These are phyloP conservation scores for Globisporangium megalacanthum DNA, from an alignment of 352 stramenopile species.

Conservation along the genomic window DNA sequence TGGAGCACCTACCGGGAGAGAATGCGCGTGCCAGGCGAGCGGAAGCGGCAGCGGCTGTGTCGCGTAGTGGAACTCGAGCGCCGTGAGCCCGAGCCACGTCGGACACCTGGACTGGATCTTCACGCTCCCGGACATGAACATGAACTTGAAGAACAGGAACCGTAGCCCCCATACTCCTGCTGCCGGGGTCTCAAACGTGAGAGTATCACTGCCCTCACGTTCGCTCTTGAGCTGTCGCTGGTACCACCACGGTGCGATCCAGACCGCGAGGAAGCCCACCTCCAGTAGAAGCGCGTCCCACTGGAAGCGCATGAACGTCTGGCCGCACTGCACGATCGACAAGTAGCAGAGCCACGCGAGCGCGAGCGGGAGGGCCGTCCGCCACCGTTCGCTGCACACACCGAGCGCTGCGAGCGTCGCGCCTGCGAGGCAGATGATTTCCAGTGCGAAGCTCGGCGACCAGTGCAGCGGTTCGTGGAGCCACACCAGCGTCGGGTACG, in stretches of 20 bases:
- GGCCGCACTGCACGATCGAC: constrained; percentile 67
- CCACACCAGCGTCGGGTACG: constrained; percentile 54
- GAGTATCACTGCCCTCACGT: not conserved
- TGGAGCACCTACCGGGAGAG: constrained; percentile 47
- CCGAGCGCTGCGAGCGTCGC: constrained; percentile 25
- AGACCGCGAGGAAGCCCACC: constrained; percentile 65
- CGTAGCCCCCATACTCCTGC: constrained; percentile 59
- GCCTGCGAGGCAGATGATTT: constrained; percentile 36
- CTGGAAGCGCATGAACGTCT: constrained; percentile 90
- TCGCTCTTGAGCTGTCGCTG: not conserved
- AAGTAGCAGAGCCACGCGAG: constrained; percentile 68
- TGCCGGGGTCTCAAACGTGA: constrained; percentile 24
- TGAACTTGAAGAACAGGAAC: constrained; percentile 93
- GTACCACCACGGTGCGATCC: constrained; percentile 35
- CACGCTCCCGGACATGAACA: constrained; percentile 89
- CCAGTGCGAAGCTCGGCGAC: constrained; percentile 41
- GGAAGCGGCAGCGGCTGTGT: constrained; percentile 79
- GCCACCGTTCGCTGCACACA: constrained; percentile 21
- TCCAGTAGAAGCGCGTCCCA: constrained; percentile 92
- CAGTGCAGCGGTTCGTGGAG: constrained; percentile 39
- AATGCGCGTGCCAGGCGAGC: constrained; percentile 82
- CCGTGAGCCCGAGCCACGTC: constrained; percentile 88
- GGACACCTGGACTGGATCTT: constrained; percentile 90
- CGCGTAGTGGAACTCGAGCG: constrained; percentile 90
- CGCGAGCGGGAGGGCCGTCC: constrained; percentile 24